Percentiles rank a stretch among this genome's conserved stretches.
These are phyloP conservation scores for Podospora pseudopauciseta DNA, from an alignment of 495 filamentous ascomycete species.

Conservation along the genomic window DNA sequence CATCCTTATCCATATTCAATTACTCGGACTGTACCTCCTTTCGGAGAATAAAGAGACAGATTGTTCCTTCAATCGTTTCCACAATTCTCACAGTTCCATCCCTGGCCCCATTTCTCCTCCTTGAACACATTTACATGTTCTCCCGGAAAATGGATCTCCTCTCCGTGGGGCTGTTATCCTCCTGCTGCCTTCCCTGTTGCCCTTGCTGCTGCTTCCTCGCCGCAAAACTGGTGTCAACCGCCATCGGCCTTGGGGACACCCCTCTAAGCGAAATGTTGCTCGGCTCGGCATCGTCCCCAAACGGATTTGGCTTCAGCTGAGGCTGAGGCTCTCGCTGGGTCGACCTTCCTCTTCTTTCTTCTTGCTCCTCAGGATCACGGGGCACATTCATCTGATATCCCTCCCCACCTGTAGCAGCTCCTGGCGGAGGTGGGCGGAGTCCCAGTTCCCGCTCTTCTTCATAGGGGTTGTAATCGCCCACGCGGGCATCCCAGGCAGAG, in stretches of 20 bases:
- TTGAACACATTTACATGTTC: slow-evolving; percentile 38
- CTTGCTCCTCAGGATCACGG: slow-evolving; percentile 5
- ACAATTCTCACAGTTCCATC: background rate
- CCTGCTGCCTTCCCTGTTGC: slow-evolving; percentile 21
- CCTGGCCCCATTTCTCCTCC: background rate
- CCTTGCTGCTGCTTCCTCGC: slow-evolving; percentile 14
- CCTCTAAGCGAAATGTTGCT: slow-evolving; percentile 54
- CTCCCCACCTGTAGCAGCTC: slow-evolving; percentile 25
- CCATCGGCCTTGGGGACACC: slow-evolving; percentile 53
- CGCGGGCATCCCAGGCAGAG: slow-evolving; percentile 68
- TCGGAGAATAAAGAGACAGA: background rate
- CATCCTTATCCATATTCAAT: background rate
- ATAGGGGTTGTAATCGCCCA: slow-evolving; percentile 57
- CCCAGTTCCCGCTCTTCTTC: slow-evolving; percentile 64
- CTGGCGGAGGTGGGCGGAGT: slow-evolving; percentile 24
- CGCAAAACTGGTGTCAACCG: slow-evolving; percentile 27
- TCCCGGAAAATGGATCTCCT: slow-evolving; percentile 51
- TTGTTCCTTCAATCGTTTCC: background rate
- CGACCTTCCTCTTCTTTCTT: slow-evolving; percentile 35
- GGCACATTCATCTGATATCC: slow-evolving; percentile 50
- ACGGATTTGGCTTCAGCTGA: slow-evolving; percentile 44
- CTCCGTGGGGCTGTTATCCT: slow-evolving; percentile 40
- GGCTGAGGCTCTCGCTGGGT: slow-evolving; percentile 6
- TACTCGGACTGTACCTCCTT: background rate
- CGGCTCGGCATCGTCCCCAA: slow-evolving; percentile 53